These are phyloP conservation scores for Pestalotiopsis sp. DNA, from an alignment of 2,329 filamentous ascomycete genomes.

Conservation along the genomic window DNA sequence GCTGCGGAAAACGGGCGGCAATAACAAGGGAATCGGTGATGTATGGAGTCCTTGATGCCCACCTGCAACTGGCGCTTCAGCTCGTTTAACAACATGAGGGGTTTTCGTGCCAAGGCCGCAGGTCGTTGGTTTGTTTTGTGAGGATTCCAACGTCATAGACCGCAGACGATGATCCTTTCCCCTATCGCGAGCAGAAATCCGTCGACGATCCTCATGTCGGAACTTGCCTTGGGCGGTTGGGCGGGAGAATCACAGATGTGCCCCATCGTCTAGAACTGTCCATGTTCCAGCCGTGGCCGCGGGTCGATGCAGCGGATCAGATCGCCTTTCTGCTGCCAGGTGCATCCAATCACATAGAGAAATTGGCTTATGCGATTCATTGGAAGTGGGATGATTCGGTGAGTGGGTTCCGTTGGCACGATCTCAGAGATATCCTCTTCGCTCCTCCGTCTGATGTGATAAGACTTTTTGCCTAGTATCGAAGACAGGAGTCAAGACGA, in stretches of 20 bases:
- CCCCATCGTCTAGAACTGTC: not conserved
- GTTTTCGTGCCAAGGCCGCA: not conserved
- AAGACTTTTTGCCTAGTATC: not conserved
- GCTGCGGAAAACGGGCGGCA: too few relatives aligned
- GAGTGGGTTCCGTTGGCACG: not conserved
- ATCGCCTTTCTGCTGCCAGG: not conserved
- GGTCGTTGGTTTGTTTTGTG: not conserved
- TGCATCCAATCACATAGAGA: not conserved
- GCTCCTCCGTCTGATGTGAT: not conserved
- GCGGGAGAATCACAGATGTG: not conserved
- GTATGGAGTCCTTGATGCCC: too few relatives aligned
- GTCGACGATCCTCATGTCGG: not conserved
- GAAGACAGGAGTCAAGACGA: not conserved
- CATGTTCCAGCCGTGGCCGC: not conserved
- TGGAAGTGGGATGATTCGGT: not conserved
- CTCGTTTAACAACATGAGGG: not conserved
- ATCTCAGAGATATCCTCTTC: not conserved
- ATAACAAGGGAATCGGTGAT: too few relatives aligned
- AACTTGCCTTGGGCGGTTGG: not conserved
- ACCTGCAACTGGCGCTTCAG: not conserved
- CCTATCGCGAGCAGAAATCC: not conserved
- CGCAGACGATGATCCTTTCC: not conserved
- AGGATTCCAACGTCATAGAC: not conserved
- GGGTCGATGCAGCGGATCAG: not conserved
- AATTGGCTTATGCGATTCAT: not conserved